These are phyloP conservation scores for Xylariaceae sp. DNA, from an alignment of 2,329 filamentous ascomycete genomes.

Conservation along the genomic window DNA sequence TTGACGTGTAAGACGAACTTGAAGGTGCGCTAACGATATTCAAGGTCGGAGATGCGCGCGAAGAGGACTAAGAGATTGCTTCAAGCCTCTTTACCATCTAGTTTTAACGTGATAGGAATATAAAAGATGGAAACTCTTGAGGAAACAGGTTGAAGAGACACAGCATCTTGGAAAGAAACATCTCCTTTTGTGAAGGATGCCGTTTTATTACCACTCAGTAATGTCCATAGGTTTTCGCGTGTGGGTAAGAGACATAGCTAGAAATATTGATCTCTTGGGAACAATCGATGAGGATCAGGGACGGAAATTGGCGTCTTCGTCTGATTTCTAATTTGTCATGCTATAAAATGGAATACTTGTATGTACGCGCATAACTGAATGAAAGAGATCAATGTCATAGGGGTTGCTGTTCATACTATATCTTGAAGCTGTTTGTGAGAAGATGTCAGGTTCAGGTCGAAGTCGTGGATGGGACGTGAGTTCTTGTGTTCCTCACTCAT, in stretches of 20 bases:
- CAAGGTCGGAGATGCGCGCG: constrained; percentile 21
- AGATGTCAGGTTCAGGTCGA: not conserved
- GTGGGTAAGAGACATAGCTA: not conserved
- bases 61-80: constrained; percentile 5
- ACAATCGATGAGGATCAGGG: not conserved
- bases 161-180: no score
- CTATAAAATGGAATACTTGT: not conserved
- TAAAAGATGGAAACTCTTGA: no score
- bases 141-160: no score
- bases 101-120: no score
- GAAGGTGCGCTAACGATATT: constrained; percentile 8
- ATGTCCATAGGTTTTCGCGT: no score
- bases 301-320: not conserved
- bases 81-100: no score
- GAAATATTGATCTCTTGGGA: not conserved
- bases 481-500: not conserved
- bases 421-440: no score
- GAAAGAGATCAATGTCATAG: not conserved
- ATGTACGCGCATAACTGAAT: not conserved
- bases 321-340: not conserved
- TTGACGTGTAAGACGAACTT: not conserved
- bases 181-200: no score
- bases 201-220: no score
- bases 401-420: no score
- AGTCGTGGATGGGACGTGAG: not conserved